These are phyloP conservation scores for Aspergillus alliaceus DNA, from an alignment of 2,329 filamentous ascomycete species.

Conservation along the genomic window DNA sequence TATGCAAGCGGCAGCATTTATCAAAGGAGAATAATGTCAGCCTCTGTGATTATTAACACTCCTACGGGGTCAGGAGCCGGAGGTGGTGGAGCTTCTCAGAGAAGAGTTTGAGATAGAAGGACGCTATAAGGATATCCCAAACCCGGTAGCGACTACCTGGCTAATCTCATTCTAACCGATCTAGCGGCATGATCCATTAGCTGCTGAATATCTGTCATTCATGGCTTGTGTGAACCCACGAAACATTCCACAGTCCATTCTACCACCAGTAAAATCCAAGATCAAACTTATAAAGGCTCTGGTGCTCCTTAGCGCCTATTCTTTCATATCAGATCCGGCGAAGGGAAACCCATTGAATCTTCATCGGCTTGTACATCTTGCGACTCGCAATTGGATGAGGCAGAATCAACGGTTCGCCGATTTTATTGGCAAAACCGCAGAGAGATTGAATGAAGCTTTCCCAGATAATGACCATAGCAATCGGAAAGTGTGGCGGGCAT, in stretches of 20 bases:
- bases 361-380: too few relatives aligned
- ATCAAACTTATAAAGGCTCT: conserved; percentile 21
- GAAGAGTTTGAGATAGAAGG: conserved; percentile 9
- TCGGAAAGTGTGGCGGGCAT: conserved; percentile 16
- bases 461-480: conserved; percentile 9
- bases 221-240: conserved; percentile 25
- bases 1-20: conserved; percentile 30
- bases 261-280: conserved; percentile 21
- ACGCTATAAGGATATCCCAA: conserved; percentile 9
- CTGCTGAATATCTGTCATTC: conserved; percentile 35
- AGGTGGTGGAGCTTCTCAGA: conserved; percentile 7
- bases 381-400: conserved; percentile 28
- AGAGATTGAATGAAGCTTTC: conserved; percentile 9
- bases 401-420: not conserved
- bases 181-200: conserved; percentile 25
- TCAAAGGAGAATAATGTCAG: conserved; percentile 5
- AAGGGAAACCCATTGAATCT: not conserved
- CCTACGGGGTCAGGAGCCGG: conserved; percentile 7
- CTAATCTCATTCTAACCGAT: conserved; percentile 12
- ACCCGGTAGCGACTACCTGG: conserved; percentile 11
- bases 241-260: conserved; percentile 34
- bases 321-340: conserved; percentile 11
- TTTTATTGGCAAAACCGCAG: not conserved
- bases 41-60: conserved; percentile 7
- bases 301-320: conserved; percentile 23